phyloP scores from a whole-genome alignment of 163 green algal species.

The Picocystis sp. region DNA sequence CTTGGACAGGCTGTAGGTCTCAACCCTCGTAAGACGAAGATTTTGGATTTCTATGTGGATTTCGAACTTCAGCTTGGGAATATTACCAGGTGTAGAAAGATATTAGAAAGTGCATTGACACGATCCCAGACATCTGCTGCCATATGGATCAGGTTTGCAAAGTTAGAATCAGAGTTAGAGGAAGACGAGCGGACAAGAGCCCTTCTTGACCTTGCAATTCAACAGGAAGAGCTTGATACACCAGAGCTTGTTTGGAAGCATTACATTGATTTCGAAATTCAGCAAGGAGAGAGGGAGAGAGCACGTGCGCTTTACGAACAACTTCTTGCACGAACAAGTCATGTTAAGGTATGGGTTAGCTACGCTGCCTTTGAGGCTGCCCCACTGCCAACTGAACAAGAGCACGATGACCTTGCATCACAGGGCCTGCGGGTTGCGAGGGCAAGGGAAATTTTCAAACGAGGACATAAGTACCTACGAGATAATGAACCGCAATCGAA shows the following conservation, averaged over 20 bases:
- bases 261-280: slow-evolving; percentile 97
- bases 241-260: slow-evolving; percentile 93
- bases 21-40: slow-evolving; percentile 77
- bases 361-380: slow-evolving; percentile 83
- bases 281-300: slow-evolving; percentile 31
- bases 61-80: slow-evolving; percentile 84
- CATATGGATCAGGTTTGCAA: slow-evolving; percentile 31
- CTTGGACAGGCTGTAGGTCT: slow-evolving; percentile 76
- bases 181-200: slow-evolving; percentile 56
- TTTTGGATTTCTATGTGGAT: slow-evolving; percentile 91
- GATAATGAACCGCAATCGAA: slow-evolving; percentile 72
- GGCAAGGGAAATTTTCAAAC: slow-evolving; percentile 60
- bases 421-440: slow-evolving; percentile 6
- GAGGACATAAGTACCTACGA: slow-evolving; percentile 48
- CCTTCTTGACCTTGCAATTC: slow-evolving; percentile 90
- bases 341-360: slow-evolving; percentile 71
- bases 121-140: slow-evolving; percentile 52
- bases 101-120: slow-evolving; percentile 96
- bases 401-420: slow-evolving; percentile 7
- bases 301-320: slow-evolving; percentile 83
- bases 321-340: slow-evolving; percentile 80
- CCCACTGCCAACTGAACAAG: slow-evolving; percentile 26
- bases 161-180: slow-evolving; percentile 51
- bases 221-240: slow-evolving; percentile 82
- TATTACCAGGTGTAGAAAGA: slow-evolving; percentile 74